Base-by-base conservation (phyloP, 805 yeast genomes). In the Grigorovia humatica region DNA sequence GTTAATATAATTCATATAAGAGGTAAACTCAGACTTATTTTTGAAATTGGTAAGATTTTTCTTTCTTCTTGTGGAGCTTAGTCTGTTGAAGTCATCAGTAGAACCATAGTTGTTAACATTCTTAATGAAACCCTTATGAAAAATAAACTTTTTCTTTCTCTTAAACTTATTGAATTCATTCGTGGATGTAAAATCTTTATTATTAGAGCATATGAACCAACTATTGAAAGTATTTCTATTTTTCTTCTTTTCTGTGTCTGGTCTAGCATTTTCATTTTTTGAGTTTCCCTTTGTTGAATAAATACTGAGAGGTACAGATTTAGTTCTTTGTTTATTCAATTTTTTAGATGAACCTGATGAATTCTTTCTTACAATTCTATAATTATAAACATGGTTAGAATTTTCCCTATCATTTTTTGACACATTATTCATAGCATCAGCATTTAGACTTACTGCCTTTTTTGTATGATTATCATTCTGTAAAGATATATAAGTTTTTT, bases 111-210 rank as follows among this genome's bases (percentile, higher is more conserved):
- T 38, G 8, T 40, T 48, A 20, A 50, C 44, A 46, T 60, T 55
- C 17, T 46, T 54, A 44, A 59, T 57, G 46, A 64, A 64, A 7
- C 68, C 68, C 38, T 54, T 59, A 47, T 64, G 68, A 42, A 64
- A 64, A 38, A 64, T 54, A 43, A 59, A 59, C 27, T 52, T 52
- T 9, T 51, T 55, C 17, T 53, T 48, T 15, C 51, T 48, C 32
- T 55, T 54, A 46, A 44, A 55, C 23, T 51, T 48, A 15, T 52
- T 48, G 15, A 52, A 35, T 50, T 63, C 67, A n/a, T 49, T 46
- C 12, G 46, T 53, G 30, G 51, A 59, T 7, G 66, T 60, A 41
- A 59, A 62, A 52, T 63, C 65, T 15, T 52, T 58, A 35, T 65
- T 57, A 30, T 49, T 56, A 13, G 56, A 40, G 15, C 62, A 12